Evolutionary conservation across 805 yeast species (phyloP).

Genomic region (Pichia ethanolica): DNA sequence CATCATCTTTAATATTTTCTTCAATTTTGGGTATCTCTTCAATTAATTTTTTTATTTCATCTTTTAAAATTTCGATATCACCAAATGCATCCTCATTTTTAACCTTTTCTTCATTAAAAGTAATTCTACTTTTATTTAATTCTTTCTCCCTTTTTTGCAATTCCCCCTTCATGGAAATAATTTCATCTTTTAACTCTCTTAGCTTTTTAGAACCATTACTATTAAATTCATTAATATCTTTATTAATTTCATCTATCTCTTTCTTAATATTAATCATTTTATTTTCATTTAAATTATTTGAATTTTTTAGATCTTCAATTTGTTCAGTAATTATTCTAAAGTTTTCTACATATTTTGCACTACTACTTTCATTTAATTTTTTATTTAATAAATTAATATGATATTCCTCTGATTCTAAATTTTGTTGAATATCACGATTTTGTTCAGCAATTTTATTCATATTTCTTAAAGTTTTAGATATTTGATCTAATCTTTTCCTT

Average conservation of each 20-base stretch:
- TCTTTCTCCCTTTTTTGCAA: slow-evolving; percentile 30
- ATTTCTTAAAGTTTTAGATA: slow-evolving; percentile 34
- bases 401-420: slow-evolving; percentile 49
- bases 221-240: slow-evolving; percentile 76
- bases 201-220: slow-evolving; percentile 76
- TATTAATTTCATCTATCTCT: slow-evolving; percentile 51
- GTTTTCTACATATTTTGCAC: slow-evolving; percentile 47
- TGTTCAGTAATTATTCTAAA: slow-evolving; percentile 5
- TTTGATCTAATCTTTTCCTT: slow-evolving; percentile 31
- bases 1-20: slow-evolving; percentile 19
- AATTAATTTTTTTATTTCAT: slow-evolving; percentile 33
- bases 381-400: slow-evolving; percentile 49
- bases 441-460: slow-evolving; percentile 38
- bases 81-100: slow-evolving; percentile 60
- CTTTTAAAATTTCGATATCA: slow-evolving; percentile 44
- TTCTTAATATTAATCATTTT: slow-evolving; percentile 32
- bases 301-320: slow-evolving; percentile 37
- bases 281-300: slow-evolving; percentile 35
- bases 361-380: slow-evolving; percentile 47
- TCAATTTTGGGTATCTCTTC: slow-evolving; percentile 30
- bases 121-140: slow-evolving; percentile 41
- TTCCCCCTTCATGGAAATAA: slow-evolving; percentile 33
- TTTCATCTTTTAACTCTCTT: slow-evolving; percentile 51
- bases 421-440: slow-evolving; percentile 52
- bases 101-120: slow-evolving; percentile 56